These are phyloP conservation scores for Entamoeba nuttalli DNA, from an alignment of 208 protist species.

Conservation along the genomic window DNA sequence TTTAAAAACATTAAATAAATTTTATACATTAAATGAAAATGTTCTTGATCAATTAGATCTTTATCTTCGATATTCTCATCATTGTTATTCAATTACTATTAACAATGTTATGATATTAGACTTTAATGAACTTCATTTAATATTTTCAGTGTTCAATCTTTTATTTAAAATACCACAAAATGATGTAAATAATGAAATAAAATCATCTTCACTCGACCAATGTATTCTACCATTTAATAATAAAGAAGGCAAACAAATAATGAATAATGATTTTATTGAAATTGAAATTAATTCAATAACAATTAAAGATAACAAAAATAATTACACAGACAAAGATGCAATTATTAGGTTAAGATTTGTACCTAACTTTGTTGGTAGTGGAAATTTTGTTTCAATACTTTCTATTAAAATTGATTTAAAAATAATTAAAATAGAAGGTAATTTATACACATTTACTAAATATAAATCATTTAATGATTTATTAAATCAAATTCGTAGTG, in stretches of 20 bases:
- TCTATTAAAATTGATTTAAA: not conserved
- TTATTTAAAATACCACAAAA: not conserved
- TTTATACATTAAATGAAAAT: too few relatives aligned
- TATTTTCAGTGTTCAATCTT: not conserved
- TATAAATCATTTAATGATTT: not conserved
- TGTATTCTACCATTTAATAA: not conserved
- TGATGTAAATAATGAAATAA: not conserved
- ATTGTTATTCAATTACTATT: not conserved
- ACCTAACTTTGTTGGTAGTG: not conserved
- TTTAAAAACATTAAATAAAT: too few relatives aligned
- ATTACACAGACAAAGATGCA: not conserved
- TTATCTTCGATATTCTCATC: not conserved
- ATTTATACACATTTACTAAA: not conserved
- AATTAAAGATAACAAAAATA: not conserved
- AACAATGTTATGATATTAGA: not conserved
- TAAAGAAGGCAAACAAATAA: not conserved
- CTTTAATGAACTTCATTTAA: not conserved
- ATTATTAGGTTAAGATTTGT: not conserved
- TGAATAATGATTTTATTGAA: not conserved
- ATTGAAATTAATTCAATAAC: not conserved
- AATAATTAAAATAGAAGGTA: not conserved
- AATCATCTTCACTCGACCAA: not conserved
- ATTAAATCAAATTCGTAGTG: not conserved
- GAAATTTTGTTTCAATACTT: not conserved
- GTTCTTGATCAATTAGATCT: not conserved